These are phyloP conservation scores for Erythrophleum fordii DNA, from an alignment of 306 rosid species.

Conservation along the genomic window DNA sequence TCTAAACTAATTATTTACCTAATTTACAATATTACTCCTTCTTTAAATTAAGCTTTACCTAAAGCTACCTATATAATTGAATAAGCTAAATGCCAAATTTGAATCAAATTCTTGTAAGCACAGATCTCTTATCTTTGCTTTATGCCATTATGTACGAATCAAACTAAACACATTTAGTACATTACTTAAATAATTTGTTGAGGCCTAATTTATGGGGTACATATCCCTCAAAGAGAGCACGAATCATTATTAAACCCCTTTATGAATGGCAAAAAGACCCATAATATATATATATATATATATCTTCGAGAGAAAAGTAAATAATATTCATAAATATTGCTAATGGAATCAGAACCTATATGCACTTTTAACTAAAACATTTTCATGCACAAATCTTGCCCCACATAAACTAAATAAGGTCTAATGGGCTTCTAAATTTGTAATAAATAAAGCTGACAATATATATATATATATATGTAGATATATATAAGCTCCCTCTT, in stretches of 20 bases:
- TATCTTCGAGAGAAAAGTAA: not conserved
- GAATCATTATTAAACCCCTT: not conserved
- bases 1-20: not conserved
- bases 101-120: not conserved
- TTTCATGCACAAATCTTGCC: not conserved
- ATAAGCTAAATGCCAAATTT: not conserved
- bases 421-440: too few relatives aligned
- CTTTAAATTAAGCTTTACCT: not conserved
- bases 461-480: not conserved
- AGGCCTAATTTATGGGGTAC: constrained; percentile 11
- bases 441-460: not conserved
- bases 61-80: too few relatives aligned
- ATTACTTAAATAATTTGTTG: not conserved
- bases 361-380: not conserved
- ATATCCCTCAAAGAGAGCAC: constrained; percentile 28
- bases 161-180: not conserved
- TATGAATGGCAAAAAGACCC: not conserved
- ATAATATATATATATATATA: not conserved
- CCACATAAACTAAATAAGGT: not conserved
- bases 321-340: not conserved
- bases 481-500: not conserved
- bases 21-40: not conserved
- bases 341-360: not conserved
- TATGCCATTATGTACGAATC: too few relatives aligned
- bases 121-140: too few relatives aligned